A percentile compares a stretch with the other conserved stretches of the same genome.
phyloP scores from a whole-genome alignment of 2,329 filamentous ascomycete genomes.

The Botryosphaeria agaves region DNA sequence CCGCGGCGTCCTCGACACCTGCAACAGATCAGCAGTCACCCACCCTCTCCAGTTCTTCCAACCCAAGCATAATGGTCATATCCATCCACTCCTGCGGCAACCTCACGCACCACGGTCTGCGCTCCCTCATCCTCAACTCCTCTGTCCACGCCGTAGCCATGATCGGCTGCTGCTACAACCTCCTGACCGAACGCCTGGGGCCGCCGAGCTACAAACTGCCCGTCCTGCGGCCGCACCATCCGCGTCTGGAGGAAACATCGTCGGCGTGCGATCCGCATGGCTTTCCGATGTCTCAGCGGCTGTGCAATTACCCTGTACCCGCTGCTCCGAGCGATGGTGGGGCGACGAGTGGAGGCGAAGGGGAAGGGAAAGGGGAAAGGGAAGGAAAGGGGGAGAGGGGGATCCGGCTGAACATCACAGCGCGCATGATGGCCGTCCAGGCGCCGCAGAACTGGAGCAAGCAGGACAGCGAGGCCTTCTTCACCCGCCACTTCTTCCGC shows the following conservation, averaged over 20 bases:
- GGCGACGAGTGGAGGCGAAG: too few species aligned
- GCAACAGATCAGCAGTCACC: too few species aligned
- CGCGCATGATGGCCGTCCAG: constrained; percentile 95
- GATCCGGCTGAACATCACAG: constrained; percentile 82
- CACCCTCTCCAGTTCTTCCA: too few species aligned
- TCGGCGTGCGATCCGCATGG: constrained; percentile 70
- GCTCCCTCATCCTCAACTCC: constrained; percentile 69
- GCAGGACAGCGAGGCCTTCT: constrained; percentile 69
- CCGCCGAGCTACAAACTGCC: constrained; percentile 77
- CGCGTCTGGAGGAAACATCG: constrained; percentile 49
- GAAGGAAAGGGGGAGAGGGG: constrained; percentile 30
- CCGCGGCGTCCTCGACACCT: constrained; percentile 7
- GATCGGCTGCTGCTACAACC: constrained; percentile 96
- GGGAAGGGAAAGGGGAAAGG: too few species aligned
- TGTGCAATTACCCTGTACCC: constrained; percentile 32
- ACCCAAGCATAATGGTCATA: constrained; percentile 61
- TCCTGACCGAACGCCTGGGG: constrained; percentile 76
- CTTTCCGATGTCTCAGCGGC: constrained; percentile 72
- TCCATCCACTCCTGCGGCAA: constrained; percentile 97
- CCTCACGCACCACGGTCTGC: constrained; percentile 84
- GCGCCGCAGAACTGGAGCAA: constrained; percentile 83
- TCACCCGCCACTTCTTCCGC: constrained; percentile 83
- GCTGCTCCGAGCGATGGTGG: too few species aligned
- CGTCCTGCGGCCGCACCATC: constrained; percentile 55
- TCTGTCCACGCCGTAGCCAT: constrained; percentile 81